Evolutionary conservation across 495 filamentous ascomycete genomes (phyloP).

Genomic region (Aspergillus ellipticus): DNA sequence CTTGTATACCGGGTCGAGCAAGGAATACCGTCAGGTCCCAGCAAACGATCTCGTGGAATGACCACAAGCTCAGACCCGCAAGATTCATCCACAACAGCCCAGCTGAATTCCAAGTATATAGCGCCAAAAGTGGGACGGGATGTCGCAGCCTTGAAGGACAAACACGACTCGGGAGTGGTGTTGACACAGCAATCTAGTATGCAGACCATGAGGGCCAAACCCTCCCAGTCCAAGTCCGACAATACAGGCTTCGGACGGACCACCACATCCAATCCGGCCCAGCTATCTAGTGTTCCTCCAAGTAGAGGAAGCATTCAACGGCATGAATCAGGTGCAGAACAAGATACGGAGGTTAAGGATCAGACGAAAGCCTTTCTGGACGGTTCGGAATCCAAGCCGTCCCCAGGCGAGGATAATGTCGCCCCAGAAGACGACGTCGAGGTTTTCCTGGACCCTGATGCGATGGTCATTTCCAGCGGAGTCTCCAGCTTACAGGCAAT

Average conservation of each 20-base stretch:
- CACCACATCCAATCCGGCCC: neutral
- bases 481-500: conserved; percentile 5
- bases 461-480: neutral
- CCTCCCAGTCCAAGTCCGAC: conserved; percentile 11
- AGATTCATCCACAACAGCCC: neutral
- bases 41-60: neutral
- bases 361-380: conserved; percentile 14
- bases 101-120: conserved; percentile 14
- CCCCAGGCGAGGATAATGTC: neutral
- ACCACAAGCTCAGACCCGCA: neutral
- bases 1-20: conserved; percentile 21
- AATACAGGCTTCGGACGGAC: neutral
- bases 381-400: neutral
- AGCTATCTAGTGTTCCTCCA: neutral
- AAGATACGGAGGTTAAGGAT: neutral
- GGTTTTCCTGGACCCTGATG: conserved; percentile 20
- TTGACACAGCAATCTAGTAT: conserved; percentile 19
- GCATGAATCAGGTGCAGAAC: neutral
- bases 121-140: conserved; percentile 5
- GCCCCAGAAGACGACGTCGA: conserved; percentile 12
- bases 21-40: conserved; percentile 11
- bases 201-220: conserved; percentile 14
- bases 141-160: conserved; percentile 4
- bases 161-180: conserved; percentile 20
- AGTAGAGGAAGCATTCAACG: neutral